phyloP scores from a whole-genome alignment of 139 green algal genomes.

The Chlamydomonas schloesseri region DNA sequence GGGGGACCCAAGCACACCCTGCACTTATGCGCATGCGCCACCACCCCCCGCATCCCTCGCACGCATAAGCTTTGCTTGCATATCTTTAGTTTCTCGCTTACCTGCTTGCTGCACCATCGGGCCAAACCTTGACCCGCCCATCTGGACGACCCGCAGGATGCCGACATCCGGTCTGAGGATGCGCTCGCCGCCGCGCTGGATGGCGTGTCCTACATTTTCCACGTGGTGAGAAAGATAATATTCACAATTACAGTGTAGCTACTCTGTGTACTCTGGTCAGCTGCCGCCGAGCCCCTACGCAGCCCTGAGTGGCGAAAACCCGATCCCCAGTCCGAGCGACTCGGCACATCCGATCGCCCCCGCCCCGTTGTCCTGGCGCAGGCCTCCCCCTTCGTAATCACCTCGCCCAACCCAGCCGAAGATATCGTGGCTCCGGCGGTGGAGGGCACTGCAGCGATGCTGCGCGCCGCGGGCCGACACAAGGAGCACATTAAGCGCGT shows the following conservation, averaged over 20 bases:
- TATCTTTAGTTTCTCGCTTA: too few relatives aligned
- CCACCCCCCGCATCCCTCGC: too few relatives aligned
- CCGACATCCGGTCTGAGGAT: constrained; percentile 32
- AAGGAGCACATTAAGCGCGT: constrained; percentile 66
- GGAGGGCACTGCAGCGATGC: constrained; percentile 71
- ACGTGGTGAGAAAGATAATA: constrained; percentile 66
- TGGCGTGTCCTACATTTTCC: constrained; percentile 77
- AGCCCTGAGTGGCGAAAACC: too few relatives aligned
- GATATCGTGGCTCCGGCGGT: constrained; percentile 78
- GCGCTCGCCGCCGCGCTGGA: constrained; percentile 35
- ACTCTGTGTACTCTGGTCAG: too few relatives aligned
- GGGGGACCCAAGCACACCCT: background rate
- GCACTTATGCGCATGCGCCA: background rate
- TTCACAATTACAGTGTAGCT: too few relatives aligned
- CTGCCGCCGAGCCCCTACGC: too few relatives aligned
- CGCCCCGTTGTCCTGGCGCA: too few relatives aligned
- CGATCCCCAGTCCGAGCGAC: too few relatives aligned
- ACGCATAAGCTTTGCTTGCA: too few relatives aligned
- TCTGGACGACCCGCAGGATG: background rate
- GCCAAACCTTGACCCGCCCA: too few relatives aligned
- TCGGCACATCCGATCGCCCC: too few relatives aligned
- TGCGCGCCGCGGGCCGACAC: constrained; percentile 63
- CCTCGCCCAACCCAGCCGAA: constrained; percentile 46
- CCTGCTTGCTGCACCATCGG: too few relatives aligned
- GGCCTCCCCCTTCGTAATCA: constrained; percentile 73